Base-by-base conservation (phyloP, 768 basidiomycete genomes). In the Phanerochaete sordida region DNA sequence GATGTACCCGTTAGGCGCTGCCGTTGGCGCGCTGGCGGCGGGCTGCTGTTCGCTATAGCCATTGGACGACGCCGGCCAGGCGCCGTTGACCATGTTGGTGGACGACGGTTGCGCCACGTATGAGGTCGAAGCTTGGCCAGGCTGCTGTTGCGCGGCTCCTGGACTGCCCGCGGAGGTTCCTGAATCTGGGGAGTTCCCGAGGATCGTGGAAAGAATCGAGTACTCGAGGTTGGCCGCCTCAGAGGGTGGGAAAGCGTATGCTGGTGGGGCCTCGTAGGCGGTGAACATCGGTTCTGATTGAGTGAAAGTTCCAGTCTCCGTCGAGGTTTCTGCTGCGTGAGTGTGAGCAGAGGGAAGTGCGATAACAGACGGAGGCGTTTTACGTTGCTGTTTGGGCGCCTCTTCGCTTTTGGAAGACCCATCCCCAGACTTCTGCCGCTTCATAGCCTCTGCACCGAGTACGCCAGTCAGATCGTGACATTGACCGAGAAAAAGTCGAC, bases 161-260 rank as follows among this genome's bases (percentile, higher is more conserved):
- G 65, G 65, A 24, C 61, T 65, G 16, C 64, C 59, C n/a, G 46
- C 30, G 8, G 64, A 49, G 9, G 64, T 61, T n/a, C 57, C 64
- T 4, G 72, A 66, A 43, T 73, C 73, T 15, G 70, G 68, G 23
- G 68, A 65, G 48, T 65, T 72, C 39, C 91, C 93, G 52, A 98
- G 81, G 69, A 98, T 95, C 24, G 90, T 85, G 49, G 91, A 93
- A 6, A 98, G 84, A 65, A 97, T 96, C 50, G 93, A 93, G 74
- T 97, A 98, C 70, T 98, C 96, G 62, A 93, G 79, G 70, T 95
- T 95, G 24, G 93, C 94, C 9, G 91, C 93, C 71, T 95, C 91
- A 47, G 92, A 93, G 53, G 88, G 90, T 21, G 58, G 58, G 73
- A 95, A 94, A 13, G 84, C 67, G 72, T 74, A 81, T 56, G 66